Percentiles rank a stretch among this genome's conserved stretches.
phyloP scores from a whole-genome alignment of 139 green algal species.

The Volvox africanus region DNA sequence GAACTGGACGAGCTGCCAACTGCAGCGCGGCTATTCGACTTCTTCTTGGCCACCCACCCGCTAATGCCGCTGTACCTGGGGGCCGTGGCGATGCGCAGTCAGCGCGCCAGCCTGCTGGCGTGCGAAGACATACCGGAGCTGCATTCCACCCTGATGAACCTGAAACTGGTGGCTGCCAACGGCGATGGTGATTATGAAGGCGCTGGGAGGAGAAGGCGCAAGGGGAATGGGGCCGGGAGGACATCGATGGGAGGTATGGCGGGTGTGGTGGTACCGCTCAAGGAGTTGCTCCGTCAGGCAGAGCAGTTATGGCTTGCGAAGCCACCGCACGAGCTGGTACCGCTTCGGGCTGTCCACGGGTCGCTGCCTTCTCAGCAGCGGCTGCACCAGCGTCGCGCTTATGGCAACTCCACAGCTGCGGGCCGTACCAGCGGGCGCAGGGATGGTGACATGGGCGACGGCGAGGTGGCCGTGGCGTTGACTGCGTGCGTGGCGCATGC shows the following conservation, averaged over 20 bases:
- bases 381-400: not conserved
- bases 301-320: constrained; percentile 30
- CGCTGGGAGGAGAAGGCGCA: not conserved
- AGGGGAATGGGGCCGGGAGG: not conserved
- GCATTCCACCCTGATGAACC: constrained; percentile 74
- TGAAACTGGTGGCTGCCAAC: constrained; percentile 44
- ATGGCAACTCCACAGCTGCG: no score
- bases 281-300: constrained; percentile 26
- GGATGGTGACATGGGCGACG: not conserved
- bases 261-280: not conserved
- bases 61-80: constrained; percentile 94
- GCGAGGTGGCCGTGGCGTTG: not conserved
- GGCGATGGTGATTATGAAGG: not conserved
- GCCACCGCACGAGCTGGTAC: constrained; percentile 19
- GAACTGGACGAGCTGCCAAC: constrained; percentile 72
- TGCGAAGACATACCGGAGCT: constrained; percentile 68
- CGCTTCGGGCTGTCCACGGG: not conserved
- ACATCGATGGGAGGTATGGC: not conserved
- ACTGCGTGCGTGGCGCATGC: constrained; percentile 32
- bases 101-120: constrained; percentile 67
- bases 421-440: not conserved
- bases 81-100: constrained; percentile 71
- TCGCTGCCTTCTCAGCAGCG: not conserved
- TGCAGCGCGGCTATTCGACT: constrained; percentile 87
- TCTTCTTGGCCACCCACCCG: constrained; percentile 89